phyloP scores from a whole-genome alignment of 2,329 filamentous ascomycete genomes.

The Aureobasidium sp. region DNA sequence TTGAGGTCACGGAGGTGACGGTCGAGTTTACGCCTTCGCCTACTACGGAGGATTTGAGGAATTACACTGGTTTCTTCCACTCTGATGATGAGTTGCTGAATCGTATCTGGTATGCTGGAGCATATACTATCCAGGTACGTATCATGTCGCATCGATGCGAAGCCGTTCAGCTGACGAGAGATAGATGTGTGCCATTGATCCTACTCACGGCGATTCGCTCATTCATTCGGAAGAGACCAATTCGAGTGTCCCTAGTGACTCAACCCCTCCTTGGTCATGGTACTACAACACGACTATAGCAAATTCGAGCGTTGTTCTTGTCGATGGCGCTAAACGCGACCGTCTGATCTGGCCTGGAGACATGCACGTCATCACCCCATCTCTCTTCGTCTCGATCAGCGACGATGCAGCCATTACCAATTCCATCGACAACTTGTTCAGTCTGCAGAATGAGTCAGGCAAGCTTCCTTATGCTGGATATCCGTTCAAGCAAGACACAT shows the following conservation, averaged over 20 bases:
- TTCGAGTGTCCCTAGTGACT: slow-evolving; percentile 24
- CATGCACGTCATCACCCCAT: slow-evolving; percentile 48
- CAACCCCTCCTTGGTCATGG: slow-evolving; percentile 27
- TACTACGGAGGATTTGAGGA: slow-evolving; percentile 28
- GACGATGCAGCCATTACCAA: slow-evolving; percentile 45
- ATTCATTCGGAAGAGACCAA: slow-evolving; percentile 26
- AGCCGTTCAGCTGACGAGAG: not conserved
- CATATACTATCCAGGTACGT: slow-evolving; percentile 21
- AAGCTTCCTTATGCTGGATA: slow-evolving; percentile 20
- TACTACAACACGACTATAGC: slow-evolving; percentile 35
- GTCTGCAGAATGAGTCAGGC: slow-evolving; percentile 12
- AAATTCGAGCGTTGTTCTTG: slow-evolving; percentile 28
- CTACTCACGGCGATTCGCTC: slow-evolving; percentile 26
- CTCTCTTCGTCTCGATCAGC: slow-evolving; percentile 46
- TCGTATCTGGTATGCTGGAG: slow-evolving; percentile 36
- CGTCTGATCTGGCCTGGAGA: slow-evolving; percentile 54
- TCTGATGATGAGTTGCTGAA: slow-evolving; percentile 36
- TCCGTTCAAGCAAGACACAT: slow-evolving; percentile 19
- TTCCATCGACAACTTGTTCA: slow-evolving; percentile 34
- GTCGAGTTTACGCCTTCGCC: slow-evolving; percentile 40
- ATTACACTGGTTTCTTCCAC: slow-evolving; percentile 36
- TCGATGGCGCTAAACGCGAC: slow-evolving; percentile 33
- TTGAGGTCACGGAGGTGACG: slow-evolving; percentile 29
- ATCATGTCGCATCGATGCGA: too few relatives aligned
- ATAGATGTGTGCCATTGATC: slow-evolving; percentile 30